Conservation (phyloP, 2,329 filamentous ascomycete genomes). For the Mycosphaerella sp. region DNA sequence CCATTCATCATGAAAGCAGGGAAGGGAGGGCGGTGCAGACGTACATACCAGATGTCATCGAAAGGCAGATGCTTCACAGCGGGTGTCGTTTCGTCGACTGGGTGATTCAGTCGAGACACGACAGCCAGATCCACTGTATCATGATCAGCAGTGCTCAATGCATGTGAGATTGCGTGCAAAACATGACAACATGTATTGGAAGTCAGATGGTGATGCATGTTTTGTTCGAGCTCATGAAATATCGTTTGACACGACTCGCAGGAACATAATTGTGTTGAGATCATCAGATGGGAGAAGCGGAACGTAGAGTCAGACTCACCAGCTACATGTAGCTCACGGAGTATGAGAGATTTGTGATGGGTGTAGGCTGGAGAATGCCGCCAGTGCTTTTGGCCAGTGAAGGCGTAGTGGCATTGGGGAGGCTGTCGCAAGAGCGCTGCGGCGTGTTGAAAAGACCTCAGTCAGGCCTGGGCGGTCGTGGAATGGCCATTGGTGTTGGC, state of each 20-base stretch:
- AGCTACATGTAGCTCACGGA: not conserved
- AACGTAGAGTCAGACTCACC: constrained; percentile 13
- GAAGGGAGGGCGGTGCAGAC: not conserved
- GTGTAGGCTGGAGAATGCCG: not conserved
- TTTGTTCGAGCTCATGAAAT: constrained; percentile 27
- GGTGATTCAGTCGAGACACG: not conserved
- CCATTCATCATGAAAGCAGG: constrained; percentile 34
- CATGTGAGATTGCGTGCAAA: not conserved
- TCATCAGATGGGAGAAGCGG: constrained; percentile 23
- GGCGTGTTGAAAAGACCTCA: not conserved
- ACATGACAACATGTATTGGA: constrained; percentile 1
- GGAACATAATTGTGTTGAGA: constrained; percentile 32
- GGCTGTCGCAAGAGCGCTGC: not conserved
- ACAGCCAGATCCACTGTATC: not conserved
- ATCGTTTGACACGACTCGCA: constrained; percentile 34
- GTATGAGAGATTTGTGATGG: no score
- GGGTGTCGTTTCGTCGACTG: no score
- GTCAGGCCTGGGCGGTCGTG: not conserved
- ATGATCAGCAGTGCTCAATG: not conserved
- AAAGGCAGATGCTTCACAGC: not conserved
- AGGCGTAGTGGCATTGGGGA: not conserved
- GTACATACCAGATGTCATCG: constrained; percentile 12
- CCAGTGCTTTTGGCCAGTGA: not conserved
- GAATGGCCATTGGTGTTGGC: not conserved
- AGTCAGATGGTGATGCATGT: constrained; percentile 41